Percentiles rank a stretch among this genome's conserved stretches.
phyloP scores from a whole-genome alignment of 495 filamentous ascomycete genomes.

The Platismatia glauca region DNA sequence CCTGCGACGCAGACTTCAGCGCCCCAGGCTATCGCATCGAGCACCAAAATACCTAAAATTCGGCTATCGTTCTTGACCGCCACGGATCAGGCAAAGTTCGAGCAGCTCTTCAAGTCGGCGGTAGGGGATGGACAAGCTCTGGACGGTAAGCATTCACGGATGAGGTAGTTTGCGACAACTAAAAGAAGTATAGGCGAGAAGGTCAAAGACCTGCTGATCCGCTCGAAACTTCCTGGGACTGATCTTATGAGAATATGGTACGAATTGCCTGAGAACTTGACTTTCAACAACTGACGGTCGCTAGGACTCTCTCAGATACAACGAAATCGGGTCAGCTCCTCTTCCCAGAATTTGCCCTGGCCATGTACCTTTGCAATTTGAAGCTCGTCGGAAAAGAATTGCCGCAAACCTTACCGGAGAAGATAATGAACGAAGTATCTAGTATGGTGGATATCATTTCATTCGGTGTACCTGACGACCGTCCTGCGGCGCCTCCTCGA shows the following conservation, averaged over 20 bases:
- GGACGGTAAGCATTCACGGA: constrained; percentile 47
- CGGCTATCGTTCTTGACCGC: constrained; percentile 92
- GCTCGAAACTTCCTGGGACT: constrained; percentile 76
- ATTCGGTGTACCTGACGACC: constrained; percentile 79
- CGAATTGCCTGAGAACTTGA: not conserved
- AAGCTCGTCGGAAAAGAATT: constrained; percentile 79
- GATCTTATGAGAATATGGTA: constrained; percentile 84
- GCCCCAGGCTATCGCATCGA: constrained; percentile 37
- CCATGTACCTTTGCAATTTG: constrained; percentile 98
- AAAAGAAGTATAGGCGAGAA: constrained; percentile 54
- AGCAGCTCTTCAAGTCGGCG: constrained; percentile 95
- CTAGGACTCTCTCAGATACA: constrained; percentile 87
- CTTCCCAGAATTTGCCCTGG: constrained; percentile 95
- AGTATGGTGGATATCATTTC: constrained; percentile 99
- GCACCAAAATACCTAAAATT: constrained; percentile 82
- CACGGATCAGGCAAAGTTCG: constrained; percentile 93
- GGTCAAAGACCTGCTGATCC: constrained; percentile 75
- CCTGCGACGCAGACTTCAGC: constrained; percentile 44
- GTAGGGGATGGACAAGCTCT: constrained; percentile 80
- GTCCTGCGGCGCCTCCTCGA: constrained; percentile 38
- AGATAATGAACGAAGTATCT: constrained; percentile 89
- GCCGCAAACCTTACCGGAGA: constrained; percentile 67
- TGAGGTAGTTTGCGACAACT: constrained; percentile 13
- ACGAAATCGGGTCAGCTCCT: constrained; percentile 93
- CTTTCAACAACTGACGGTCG: constrained; percentile 11